Conservation (phyloP, 78 protist species). For the Cavenderia fasciculata region DNA sequence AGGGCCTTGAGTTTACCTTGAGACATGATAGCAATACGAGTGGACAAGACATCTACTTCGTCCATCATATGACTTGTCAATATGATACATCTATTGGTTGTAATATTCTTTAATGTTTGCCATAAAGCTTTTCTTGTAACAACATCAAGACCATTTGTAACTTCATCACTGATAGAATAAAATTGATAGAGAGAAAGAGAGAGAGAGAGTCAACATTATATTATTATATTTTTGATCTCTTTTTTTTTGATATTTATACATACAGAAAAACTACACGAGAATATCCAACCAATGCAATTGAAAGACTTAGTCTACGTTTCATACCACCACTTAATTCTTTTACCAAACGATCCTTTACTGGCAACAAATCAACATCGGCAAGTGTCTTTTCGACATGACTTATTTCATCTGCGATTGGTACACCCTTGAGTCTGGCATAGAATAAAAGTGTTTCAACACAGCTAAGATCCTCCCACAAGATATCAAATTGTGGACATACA, state of each 20-base stretch:
- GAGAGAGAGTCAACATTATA: constrained; percentile 73
- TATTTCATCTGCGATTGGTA: background rate
- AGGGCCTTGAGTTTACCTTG: constrained; percentile 80
- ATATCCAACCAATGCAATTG: constrained; percentile 86
- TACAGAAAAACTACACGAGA: constrained; percentile 76
- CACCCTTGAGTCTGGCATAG: constrained; percentile 84
- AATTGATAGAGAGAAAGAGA: constrained; percentile 44
- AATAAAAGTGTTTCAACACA: constrained; percentile 86
- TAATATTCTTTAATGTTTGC: constrained; percentile 70
- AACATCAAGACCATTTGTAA: constrained; percentile 91
- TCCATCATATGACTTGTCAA: constrained; percentile 82
- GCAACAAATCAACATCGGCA: constrained; percentile 50
- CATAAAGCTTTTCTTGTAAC: constrained; percentile 81
- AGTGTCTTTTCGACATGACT: constrained; percentile 11
- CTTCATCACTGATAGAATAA: constrained; percentile 2
- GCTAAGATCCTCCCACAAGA: constrained; percentile 88
- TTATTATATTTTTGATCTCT: background rate
- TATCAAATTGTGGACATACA: constrained; percentile 93
- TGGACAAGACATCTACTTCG: constrained; percentile 85
- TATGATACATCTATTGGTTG: constrained; percentile 53
- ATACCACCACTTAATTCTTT: constrained; percentile 91
- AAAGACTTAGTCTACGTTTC: constrained; percentile 89
- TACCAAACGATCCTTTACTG: constrained; percentile 38
- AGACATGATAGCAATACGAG: constrained; percentile 88
- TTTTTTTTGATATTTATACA: background rate